Conservation (phyloP, 257 asterid species). For the Solanum ahanhuiri region DNA sequence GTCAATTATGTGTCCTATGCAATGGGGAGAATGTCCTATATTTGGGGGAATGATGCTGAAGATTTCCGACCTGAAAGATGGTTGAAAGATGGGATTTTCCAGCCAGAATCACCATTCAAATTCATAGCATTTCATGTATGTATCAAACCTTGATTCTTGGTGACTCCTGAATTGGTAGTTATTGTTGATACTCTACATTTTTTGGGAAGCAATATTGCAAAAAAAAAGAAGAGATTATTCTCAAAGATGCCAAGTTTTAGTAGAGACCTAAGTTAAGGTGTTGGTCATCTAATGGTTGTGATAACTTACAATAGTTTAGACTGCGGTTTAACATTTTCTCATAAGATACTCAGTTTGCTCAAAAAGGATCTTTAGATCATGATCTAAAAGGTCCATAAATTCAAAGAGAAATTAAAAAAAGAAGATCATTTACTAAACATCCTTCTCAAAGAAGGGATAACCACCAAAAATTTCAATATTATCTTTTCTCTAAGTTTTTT, state of each 20-base stretch:
- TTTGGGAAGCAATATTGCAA: neutral
- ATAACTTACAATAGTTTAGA: neutral
- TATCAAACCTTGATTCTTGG: neutral
- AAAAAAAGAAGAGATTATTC: neutral
- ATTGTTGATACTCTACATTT: neutral
- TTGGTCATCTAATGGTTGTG: neutral
- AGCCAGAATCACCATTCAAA: conserved; percentile 62
- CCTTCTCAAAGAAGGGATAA: neutral
- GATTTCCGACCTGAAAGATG: conserved; percentile 69
- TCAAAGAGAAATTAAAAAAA: neutral
- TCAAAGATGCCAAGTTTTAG: neutral
- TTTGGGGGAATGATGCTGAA: conserved; percentile 70
- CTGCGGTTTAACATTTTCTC: neutral
- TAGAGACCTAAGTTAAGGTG: neutral
- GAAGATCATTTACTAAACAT: neutral
- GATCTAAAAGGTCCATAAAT: neutral
- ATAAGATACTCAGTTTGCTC: neutral
- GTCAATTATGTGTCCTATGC: conserved; percentile 54
- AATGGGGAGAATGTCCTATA: conserved; percentile 60
- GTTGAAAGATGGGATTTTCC: conserved; percentile 50
- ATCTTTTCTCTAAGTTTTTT: neutral
- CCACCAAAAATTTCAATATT: neutral
- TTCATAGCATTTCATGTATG: conserved; percentile 59
- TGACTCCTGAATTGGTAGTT: neutral
- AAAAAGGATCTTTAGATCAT: neutral